A percentile compares a stretch with the other conserved stretches of the same genome.
Evolutionary conservation across 345 rosid genomes (phyloP).

Genomic region (Chamaenerion angustifolium): DNA sequence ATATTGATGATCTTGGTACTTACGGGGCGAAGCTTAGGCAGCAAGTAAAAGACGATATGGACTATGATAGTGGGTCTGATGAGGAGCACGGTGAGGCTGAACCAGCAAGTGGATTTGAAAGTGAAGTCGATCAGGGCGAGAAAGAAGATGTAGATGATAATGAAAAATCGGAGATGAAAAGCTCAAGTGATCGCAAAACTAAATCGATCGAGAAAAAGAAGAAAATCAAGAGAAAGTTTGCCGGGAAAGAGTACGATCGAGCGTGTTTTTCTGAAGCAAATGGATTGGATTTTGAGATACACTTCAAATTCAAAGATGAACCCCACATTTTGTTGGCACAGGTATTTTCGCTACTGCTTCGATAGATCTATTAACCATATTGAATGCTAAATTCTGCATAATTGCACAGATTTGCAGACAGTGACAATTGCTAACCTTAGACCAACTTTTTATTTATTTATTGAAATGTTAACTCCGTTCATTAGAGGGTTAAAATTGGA

Average conservation of each 20-base stretch:
- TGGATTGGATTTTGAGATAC: conserved; percentile 50
- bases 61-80: conserved; percentile 54
- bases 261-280: conserved; percentile 13
- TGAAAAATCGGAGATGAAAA: conserved; percentile 3
- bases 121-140: background rate
- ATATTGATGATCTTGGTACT: conserved; percentile 68
- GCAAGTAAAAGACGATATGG: conserved; percentile 61
- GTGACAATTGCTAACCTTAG: no score
- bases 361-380: no score
- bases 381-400: no score
- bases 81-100: conserved; percentile 12
- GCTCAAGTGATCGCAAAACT: no score
- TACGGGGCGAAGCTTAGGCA: conserved; percentile 54
- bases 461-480: no score
- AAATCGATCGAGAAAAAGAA: no score
- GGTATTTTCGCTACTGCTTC: conserved; percentile 26
- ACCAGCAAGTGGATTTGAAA: conserved; percentile 14
- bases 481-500: no score
- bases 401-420: no score
- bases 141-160: conserved; percentile 6
- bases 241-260: conserved; percentile 2
- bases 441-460: no score
- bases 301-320: conserved; percentile 50
- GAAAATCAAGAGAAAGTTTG: no score
- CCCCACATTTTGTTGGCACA: conserved; percentile 80